Percentiles rank a stretch among this genome's conserved stretches.
These are phyloP conservation scores for Drechslerella coelobrocha DNA, from an alignment of 2,329 filamentous ascomycete species.

Conservation along the genomic window DNA sequence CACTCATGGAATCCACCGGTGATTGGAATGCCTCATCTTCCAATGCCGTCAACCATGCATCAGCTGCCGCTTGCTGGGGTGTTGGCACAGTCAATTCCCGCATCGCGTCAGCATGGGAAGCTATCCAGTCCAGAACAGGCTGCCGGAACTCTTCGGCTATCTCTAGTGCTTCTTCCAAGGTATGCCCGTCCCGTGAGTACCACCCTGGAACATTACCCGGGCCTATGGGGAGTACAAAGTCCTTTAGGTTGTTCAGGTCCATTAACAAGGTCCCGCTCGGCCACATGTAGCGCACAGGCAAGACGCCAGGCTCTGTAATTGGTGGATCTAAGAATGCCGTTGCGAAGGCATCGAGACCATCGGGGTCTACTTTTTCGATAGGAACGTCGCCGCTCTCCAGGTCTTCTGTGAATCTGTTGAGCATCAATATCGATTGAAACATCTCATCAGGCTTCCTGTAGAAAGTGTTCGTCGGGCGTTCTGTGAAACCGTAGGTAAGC, in stretches of 20 bases:
- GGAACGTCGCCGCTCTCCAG: neutral
- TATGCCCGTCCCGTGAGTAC: slow-evolving; percentile 11
- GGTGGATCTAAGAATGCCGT: slow-evolving; percentile 28
- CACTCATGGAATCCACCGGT: neutral
- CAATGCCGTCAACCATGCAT: too few species aligned
- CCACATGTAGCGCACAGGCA: slow-evolving; percentile 16
- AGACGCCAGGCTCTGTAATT: neutral
- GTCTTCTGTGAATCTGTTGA: slow-evolving; percentile 17
- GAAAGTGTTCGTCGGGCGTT: too few species aligned
- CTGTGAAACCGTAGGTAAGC: too few species aligned
- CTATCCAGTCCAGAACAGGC: slow-evolving; percentile 7
- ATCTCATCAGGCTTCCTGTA: slow-evolving; percentile 6
- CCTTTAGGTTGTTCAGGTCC: slow-evolving; percentile 6
- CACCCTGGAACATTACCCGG: neutral
- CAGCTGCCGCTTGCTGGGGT: slow-evolving; percentile 12
- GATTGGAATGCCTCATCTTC: slow-evolving; percentile 7
- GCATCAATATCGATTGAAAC: slow-evolving; percentile 13
- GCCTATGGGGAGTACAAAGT: slow-evolving; percentile 7
- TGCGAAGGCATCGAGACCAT: slow-evolving; percentile 7
- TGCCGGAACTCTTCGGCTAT: slow-evolving; percentile 6
- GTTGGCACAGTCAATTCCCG: neutral
- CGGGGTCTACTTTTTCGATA: neutral
- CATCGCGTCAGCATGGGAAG: neutral
- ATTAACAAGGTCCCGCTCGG: slow-evolving; percentile 3
- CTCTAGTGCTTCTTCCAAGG: slow-evolving; percentile 2